Base-by-base conservation (phyloP, 176 grass and related monocot genomes). In the Zoysia pacifica region DNA sequence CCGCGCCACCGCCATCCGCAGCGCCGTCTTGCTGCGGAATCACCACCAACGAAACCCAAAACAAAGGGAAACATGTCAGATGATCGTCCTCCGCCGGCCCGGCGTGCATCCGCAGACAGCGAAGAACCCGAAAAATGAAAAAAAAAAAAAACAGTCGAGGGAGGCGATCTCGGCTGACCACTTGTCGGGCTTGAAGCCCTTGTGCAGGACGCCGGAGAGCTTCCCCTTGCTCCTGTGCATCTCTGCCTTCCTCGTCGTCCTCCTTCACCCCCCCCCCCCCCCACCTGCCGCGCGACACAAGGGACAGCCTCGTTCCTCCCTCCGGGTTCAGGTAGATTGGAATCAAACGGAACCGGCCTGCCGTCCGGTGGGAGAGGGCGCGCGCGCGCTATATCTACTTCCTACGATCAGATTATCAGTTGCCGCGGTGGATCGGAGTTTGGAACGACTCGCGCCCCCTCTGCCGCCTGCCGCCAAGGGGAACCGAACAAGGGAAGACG, bases 151-250 rank as follows among this genome's bases (percentile, higher is more conserved):
- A 4, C 37, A 55, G n/a, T 16, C 53, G 53, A 4, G 2, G 8
- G 3, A 7, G 59, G 15, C 7, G 84, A 87, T 86, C 43, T 20
- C n/a, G 48, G 48, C 78, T 79, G 52, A 99, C 96, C 96, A 99
- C 79, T 95, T 97, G 70, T 92, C 89, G 64, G 89, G 67, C 87
- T 97, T 97, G 87, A 97, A 97, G 62, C 94, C 87, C 85, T 94
- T 91, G 87, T 79, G 70, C 46, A 97, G 83, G 79, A 97, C 91
- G 73, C 87, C 87, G 46, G 91, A 97, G 11, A 97, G 72, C 76
- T 83, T 97, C 80, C 81, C 87, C 74, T 82, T 85, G 81, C 83
- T 73, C 49, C 12, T 84, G 62, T 79, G 20, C 88, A 90, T 91
- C 78, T 88, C 75, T 56, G 15, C 53, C 77, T 1, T 35, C 19